Evolutionary conservation across 768 basidiomycete species (phyloP).

Genomic region (Plicaturopsis crispa): DNA sequence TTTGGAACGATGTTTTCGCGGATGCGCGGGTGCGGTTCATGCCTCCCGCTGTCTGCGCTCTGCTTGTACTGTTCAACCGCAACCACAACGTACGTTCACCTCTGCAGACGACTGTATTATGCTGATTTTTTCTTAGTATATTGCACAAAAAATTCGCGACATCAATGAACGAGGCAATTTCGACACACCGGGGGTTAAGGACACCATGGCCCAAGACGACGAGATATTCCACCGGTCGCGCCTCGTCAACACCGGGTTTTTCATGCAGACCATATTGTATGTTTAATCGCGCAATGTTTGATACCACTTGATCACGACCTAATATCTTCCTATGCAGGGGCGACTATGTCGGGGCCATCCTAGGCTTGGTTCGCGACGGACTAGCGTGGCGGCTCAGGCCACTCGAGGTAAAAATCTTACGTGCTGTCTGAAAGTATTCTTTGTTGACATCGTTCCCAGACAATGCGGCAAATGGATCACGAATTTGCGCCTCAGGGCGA

Average conservation of each 20-base stretch:
- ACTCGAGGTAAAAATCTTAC: conserved; percentile 40
- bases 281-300: too few species aligned
- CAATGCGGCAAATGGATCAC: conserved; percentile 43
- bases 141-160: conserved; percentile 56
- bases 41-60: conserved; percentile 64
- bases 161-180: conserved; percentile 62
- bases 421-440: background rate
- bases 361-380: conserved; percentile 61
- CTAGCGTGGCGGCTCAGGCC: conserved; percentile 64
- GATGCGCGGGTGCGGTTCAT: conserved; percentile 59
- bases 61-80: conserved; percentile 60
- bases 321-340: too few species aligned
- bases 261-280: conserved; percentile 65
- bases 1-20: conserved; percentile 67
- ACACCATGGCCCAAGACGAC: conserved; percentile 48
- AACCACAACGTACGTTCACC: conserved; percentile 59
- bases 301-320: too few species aligned
- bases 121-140: conserved; percentile 37
- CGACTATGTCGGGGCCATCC: conserved; percentile 72
- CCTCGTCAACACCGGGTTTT: conserved; percentile 66
- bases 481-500: conserved; percentile 52
- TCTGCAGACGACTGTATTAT: background rate
- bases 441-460: conserved; percentile 21
- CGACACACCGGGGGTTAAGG: conserved; percentile 14
- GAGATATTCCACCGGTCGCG: conserved; percentile 72